Evolutionary conservation across 73 alveolate species (phyloP).

Genomic region (Paramecium sexaurelia): DNA sequence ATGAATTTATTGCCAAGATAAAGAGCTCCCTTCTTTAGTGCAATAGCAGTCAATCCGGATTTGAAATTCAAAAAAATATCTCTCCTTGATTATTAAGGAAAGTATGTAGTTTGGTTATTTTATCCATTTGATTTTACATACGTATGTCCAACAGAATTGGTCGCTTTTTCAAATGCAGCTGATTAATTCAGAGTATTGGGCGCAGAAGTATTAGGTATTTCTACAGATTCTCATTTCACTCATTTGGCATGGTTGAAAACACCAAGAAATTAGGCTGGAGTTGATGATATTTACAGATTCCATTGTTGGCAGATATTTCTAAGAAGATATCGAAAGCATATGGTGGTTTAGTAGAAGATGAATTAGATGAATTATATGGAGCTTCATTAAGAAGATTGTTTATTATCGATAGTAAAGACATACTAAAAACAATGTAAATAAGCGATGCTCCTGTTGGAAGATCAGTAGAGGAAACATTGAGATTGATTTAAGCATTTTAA

Average conservation of each 20-base stretch:
- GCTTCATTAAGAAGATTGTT: conserved; percentile 95
- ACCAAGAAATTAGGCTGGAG: conserved; percentile 91
- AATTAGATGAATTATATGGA: conserved; percentile 84
- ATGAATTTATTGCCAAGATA: conserved; percentile 51
- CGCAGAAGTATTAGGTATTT: conserved; percentile 91
- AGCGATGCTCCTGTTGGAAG: conserved; percentile 99
- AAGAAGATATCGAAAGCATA: conserved; percentile 92
- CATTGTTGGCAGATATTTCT: conserved; percentile 93
- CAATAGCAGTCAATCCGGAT: conserved; percentile 64
- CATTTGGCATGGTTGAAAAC: conserved; percentile 93
- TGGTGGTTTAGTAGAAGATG: conserved; percentile 83
- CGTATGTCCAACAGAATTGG: conserved; percentile 99
- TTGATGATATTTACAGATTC: conserved; percentile 96
- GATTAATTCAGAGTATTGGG: conserved; percentile 88
- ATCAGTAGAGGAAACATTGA: conserved; percentile 94
- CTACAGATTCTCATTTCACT: conserved; percentile 94
- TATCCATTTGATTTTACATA: conserved; percentile 99
- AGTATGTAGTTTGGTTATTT: conserved; percentile 95
- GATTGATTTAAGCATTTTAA: conserved; percentile 98
- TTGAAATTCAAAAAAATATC: conserved; percentile 62
- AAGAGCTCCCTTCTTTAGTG: conserved; percentile 69
- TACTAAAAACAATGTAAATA: conserved; percentile 89
- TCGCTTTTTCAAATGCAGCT: conserved; percentile 95
- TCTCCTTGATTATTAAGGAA: conserved; percentile 72
- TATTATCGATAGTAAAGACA: conserved; percentile 95